A percentile compares a stretch with the other conserved stretches of the same genome.
These are phyloP conservation scores for Arctostaphylos glauca DNA, from an alignment of 148 eudicot genomes.

Conservation along the genomic window DNA sequence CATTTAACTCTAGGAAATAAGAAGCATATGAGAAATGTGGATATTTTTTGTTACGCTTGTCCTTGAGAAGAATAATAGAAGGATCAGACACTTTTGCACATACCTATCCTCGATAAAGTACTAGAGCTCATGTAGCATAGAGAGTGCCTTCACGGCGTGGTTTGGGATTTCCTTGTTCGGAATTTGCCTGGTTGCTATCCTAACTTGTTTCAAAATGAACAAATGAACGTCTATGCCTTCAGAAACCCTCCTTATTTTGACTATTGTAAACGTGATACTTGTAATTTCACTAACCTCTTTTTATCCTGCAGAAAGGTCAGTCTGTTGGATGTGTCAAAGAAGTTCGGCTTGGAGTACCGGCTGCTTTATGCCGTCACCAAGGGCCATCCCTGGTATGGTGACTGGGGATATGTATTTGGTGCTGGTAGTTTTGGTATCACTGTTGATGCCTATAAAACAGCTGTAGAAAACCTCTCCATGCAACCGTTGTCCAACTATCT, in stretches of 20 bases:
- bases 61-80: background rate
- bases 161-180: background rate
- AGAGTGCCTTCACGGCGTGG: background rate
- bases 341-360: conserved; percentile 78
- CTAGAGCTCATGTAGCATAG: background rate
- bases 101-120: background rate
- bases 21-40: background rate
- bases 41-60: background rate
- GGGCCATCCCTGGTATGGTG: conserved; percentile 88
- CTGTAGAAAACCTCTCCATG: conserved; percentile 55
- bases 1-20: background rate
- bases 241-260: background rate
- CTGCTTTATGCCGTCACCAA: conserved; percentile 67
- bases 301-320: conserved; percentile 68
- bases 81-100: background rate
- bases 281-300: conserved; percentile 16
- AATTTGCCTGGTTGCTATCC: background rate
- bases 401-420: conserved; percentile 91
- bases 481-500: conserved; percentile 51
- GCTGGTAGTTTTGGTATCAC: conserved; percentile 79
- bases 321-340: conserved; percentile 95
- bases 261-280: background rate
- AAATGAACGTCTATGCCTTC: background rate
- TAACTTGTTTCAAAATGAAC: background rate
- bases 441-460: conserved; percentile 48